Percentiles rank a stretch among this genome's conserved stretches.
Conservation (phyloP, 2,329 filamentous ascomycete genomes). For the Monosporascus sp. region DNA sequence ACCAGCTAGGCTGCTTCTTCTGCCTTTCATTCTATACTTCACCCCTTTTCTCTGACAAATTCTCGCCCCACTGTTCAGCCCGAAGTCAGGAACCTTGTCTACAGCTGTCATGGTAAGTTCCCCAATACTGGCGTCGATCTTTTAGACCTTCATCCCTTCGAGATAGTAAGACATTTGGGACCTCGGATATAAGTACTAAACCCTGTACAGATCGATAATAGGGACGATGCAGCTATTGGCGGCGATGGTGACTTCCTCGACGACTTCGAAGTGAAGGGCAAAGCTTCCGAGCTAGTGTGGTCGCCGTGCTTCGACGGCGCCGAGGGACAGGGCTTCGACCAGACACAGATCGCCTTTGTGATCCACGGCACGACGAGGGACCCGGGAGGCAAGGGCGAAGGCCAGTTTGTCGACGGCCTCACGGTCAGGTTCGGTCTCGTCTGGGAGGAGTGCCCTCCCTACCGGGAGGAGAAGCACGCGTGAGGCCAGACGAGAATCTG, state of each 20-base stretch:
- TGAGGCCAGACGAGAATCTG: conserved; percentile 10
- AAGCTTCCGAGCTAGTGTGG: conserved; percentile 6
- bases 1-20: too few relatives aligned
- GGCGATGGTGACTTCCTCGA: conserved; percentile 8
- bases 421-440: conserved; percentile 9
- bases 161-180: too few relatives aligned
- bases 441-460: conserved; percentile 11
- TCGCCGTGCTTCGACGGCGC: conserved; percentile 14
- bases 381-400: conserved; percentile 8
- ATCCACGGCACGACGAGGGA: conserved; percentile 9
- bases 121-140: not conserved
- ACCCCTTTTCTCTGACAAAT: too few relatives aligned
- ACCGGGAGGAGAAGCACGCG: conserved; percentile 7
- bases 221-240: conserved; percentile 4
- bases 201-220: conserved; percentile 8
- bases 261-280: conserved; percentile 5
- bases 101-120: conserved; percentile 12
- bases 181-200: not conserved
- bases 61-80: conserved; percentile 7
- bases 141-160: not conserved
- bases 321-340: conserved; percentile 10
- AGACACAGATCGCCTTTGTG: conserved; percentile 10
- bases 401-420: conserved; percentile 5
- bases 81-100: conserved; percentile 12
- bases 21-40: too few relatives aligned